Conservation (phyloP, 2,329 filamentous ascomycete genomes). For the Hymenoscyphus repandus region DNA sequence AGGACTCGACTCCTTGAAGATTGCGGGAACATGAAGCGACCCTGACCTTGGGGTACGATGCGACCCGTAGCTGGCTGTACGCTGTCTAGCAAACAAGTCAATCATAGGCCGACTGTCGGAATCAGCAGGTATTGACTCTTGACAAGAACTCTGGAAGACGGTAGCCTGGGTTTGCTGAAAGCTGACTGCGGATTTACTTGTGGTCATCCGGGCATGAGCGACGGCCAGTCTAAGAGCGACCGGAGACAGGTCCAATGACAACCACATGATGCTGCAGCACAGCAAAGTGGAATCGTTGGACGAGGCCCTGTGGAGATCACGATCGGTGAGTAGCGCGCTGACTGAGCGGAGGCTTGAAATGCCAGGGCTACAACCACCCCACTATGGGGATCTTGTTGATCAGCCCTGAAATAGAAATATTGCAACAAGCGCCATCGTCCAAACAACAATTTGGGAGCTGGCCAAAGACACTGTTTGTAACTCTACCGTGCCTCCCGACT, state of each 20-base stretch:
- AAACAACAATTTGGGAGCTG: constrained; percentile 1
- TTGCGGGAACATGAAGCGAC: constrained; percentile 3
- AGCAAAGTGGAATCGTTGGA: background rate
- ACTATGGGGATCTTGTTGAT: constrained; percentile 1
- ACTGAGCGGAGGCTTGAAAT: background rate
- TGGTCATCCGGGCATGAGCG: constrained; percentile 14
- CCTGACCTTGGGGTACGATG: constrained; percentile 14
- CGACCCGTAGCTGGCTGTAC: constrained; percentile 16
- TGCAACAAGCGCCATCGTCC: constrained; percentile 26
- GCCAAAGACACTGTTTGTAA: background rate
- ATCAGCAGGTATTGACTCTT: too few relatives aligned
- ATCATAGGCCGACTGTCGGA: background rate
- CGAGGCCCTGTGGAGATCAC: background rate
- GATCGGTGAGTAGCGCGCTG: constrained; percentile 3
- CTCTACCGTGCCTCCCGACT: background rate
- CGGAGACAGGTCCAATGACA: constrained; percentile 18
- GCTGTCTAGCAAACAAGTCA: background rate
- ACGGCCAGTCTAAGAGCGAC: constrained; percentile 2
- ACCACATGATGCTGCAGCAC: constrained; percentile 16
- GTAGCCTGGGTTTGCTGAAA: constrained; percentile 24
- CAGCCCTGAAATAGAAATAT: constrained; percentile 17
- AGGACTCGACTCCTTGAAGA: background rate
- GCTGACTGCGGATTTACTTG: constrained; percentile 14
- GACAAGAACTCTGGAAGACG: too few relatives aligned
- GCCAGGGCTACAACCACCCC: background rate